These are phyloP conservation scores for Cyanidioschyzon merolae DNA, from an alignment of 23 red algal genomes.

Conservation along the genomic window DNA sequence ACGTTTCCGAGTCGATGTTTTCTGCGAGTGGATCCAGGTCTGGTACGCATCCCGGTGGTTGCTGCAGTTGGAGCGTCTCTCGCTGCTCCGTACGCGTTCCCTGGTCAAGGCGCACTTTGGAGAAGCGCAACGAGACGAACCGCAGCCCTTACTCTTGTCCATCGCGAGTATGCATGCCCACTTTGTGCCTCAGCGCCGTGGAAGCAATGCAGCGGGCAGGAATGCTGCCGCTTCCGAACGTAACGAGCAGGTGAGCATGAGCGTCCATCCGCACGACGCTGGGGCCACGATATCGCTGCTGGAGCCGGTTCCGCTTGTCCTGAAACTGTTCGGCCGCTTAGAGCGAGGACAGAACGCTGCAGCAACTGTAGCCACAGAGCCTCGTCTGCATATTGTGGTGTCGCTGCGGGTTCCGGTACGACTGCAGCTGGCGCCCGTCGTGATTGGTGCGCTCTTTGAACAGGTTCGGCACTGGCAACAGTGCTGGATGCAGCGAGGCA, in stretches of 20 bases:
- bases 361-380: neutral
- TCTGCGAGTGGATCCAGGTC: constrained; percentile 2
- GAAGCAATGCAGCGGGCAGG: too few species aligned
- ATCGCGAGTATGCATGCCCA: neutral
- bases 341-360: neutral
- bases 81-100: neutral
- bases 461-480: neutral
- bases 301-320: neutral
- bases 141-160: neutral
- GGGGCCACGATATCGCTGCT: neutral
- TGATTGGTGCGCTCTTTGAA: neutral
- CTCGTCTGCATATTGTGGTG: neutral
- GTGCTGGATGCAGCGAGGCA: neutral
- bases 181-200: too few species aligned
- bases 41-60: neutral
- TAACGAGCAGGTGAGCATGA: too few species aligned
- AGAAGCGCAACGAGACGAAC: too few species aligned
- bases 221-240: too few species aligned
- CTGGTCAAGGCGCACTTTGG: too few species aligned
- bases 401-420: neutral
- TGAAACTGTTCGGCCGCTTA: neutral
- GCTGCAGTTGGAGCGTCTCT: neutral
- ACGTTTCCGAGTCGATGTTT: neutral
- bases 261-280: too few species aligned
- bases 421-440: neutral